Base-by-base conservation (phyloP, 108 stramenopile species). In the Nitzschia palea region DNA sequence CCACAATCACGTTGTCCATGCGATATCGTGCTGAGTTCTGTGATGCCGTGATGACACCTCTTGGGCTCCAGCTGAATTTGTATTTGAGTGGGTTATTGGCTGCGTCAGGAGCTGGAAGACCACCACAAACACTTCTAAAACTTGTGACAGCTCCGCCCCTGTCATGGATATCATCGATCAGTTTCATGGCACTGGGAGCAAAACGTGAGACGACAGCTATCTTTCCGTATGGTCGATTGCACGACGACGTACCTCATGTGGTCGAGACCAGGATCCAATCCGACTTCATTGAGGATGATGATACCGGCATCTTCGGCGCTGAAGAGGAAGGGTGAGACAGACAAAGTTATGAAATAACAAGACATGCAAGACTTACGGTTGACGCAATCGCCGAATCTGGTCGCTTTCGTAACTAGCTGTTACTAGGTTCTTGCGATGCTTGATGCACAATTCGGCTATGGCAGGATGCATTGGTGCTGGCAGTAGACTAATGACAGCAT, bases 31-130 rank as follows among this genome's bases (percentile, higher is more conserved):
- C 92, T 63, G 74, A 56, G 66, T 92, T 92, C 65, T 77, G 77
- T 43, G 74, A 69, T 4, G 95, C 92, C 32, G 68, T 67, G 33
- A 96, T 62, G 9, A 92, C 95, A 30, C 92, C 95, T 40, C 78
- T 76, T 18, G 95, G 95, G 43, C 85, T 86, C 95, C 95, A 96
- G 57, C 88, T 90, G 65, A 94, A 93, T 68, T 94, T 94, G 73
- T 96, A 96, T 36, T 77, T 72, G 23, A 96, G 70, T 26, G 89
- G 89, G 60, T 93, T 96, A 58, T 90, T 73, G 26, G 90, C 91
- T 8, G 90, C 90, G 59, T 84, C 80, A 28, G 88, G 81, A 58
- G 95, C 68, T 37, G 90, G 83, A 51, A 88, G 51, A 66, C 93
- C 94, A 15, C 95, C 95, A 68, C 92, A 94, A 28, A 91, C 81